Base-by-base conservation (phyloP, 352 stramenopile species). In the Phytophthora podocarpi region DNA sequence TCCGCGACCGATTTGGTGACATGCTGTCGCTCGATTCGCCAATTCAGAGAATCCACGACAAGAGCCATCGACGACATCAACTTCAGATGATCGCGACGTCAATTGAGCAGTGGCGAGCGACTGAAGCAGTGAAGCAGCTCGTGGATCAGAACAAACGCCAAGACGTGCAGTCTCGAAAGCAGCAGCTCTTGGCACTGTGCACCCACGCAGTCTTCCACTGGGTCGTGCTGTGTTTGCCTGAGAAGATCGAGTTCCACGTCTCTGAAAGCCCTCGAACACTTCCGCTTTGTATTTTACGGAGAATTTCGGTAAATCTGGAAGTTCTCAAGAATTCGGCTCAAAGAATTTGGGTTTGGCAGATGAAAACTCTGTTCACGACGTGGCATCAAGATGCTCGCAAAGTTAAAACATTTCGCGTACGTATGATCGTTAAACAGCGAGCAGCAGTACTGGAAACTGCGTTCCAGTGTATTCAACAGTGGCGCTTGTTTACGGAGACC, bases 141-240 rank as follows among this genome's bases (percentile, higher is more conserved):
- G 54, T 70, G 7, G 47, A 65, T 3, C 56, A 72, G 5, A 60
- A 55, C 21, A 72, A 70, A 27, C 24, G 51, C 0, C 68, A 74
- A 1, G 54, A 79, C 28, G 2, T 70, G 5, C 58, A 57, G 1
- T 32, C 72, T 16, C 52, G 30, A 11, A 59, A 59, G 0, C 68
- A 74, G 6, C 43, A 62, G 0, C 15, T 77, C 5, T 50, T 78
- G 15, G 47, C 72, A 3, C 45, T 67, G 15, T 78, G 76, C 35
- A 78, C 68, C 7, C 53, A 73, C 39, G 69, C 76, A 0, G 15
- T 89, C 11, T 87, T 89, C 46, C 75, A 60, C 20, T 91, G 82
- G 79, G 54, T 89, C 26, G 45, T 43, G 4, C 8, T 58, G 4
- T 67, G 57, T 30, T 62, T 91, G 0, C 78, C 77, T 3, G 65